A percentile compares a stretch with the other conserved stretches of the same genome.
phyloP scores from a whole-genome alignment of 2,329 filamentous ascomycete genomes.

The Eutypa lata region DNA sequence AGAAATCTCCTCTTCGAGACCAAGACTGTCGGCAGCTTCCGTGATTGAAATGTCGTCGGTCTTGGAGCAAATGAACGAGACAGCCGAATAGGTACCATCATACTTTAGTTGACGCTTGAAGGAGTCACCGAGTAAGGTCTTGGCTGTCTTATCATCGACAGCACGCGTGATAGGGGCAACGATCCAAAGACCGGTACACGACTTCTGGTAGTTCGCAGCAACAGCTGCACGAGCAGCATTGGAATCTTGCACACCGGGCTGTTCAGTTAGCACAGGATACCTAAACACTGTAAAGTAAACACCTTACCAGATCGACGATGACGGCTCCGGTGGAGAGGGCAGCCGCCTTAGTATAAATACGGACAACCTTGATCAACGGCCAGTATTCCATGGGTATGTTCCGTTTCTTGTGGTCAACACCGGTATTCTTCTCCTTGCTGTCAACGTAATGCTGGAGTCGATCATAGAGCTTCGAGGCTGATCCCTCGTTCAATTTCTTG shows the following conservation, averaged over 20 bases:
- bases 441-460: slow-evolving; percentile 26
- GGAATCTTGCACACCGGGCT: slow-evolving; percentile 49
- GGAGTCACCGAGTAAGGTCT: slow-evolving; percentile 50
- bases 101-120: slow-evolving; percentile 60
- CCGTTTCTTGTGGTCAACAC: slow-evolving; percentile 7
- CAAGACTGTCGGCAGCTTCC: slow-evolving; percentile 34
- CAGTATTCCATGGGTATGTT: slow-evolving; percentile 21
- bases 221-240: slow-evolving; percentile 56
- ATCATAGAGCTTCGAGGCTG: slow-evolving; percentile 18
- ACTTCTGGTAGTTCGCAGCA: slow-evolving; percentile 53
- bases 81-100: slow-evolving; percentile 49
- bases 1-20: slow-evolving; percentile 31
- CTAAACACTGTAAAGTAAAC: not conserved
- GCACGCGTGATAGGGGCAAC: slow-evolving; percentile 60
- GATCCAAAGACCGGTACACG: slow-evolving; percentile 58
- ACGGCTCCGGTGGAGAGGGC: slow-evolving; percentile 33
- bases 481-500: slow-evolving; percentile 16
- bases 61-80: slow-evolving; percentile 48
- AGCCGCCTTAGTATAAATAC: slow-evolving; percentile 31
- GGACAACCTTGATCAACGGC: slow-evolving; percentile 48
- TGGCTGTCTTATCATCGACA: slow-evolving; percentile 59
- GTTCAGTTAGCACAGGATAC: slow-evolving; percentile 24
- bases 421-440: slow-evolving; percentile 24
- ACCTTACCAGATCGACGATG: slow-evolving; percentile 30
- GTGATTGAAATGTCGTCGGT: slow-evolving; percentile 52